Conservation (phyloP, 2,329 filamentous ascomycete species). For the Verticillium tricorpus region DNA sequence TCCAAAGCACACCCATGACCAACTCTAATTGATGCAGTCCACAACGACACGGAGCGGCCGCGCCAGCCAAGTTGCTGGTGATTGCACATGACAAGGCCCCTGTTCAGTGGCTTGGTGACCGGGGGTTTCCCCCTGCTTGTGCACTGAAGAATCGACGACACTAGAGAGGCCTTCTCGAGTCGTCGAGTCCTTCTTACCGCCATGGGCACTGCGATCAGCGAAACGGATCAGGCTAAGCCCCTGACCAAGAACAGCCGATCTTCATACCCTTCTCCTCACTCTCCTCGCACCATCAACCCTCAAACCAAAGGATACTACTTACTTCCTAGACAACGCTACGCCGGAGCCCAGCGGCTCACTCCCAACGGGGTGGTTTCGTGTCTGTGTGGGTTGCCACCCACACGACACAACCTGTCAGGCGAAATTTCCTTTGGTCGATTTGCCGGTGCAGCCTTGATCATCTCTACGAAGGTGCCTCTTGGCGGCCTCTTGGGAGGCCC, state of each 20-base stretch:
- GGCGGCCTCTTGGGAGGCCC: background rate
- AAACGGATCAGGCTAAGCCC: background rate
- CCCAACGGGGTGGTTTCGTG: background rate
- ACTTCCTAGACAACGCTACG: background rate
- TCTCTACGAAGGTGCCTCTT: background rate
- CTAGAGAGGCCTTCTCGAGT: background rate
- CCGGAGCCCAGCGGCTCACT: background rate
- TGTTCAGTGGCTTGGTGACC: background rate
- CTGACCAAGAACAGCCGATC: background rate
- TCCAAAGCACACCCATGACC: background rate
- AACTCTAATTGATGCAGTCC: background rate
- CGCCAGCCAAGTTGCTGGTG: background rate
- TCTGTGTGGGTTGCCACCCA: background rate
- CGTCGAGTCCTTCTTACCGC: background rate
- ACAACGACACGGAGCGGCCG: background rate
- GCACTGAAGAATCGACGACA: background rate
- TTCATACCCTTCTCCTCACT: background rate
- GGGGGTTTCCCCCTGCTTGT: background rate
- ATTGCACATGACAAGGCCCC: background rate
- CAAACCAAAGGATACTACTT: background rate
- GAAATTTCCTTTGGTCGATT: background rate
- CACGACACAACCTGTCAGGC: background rate
- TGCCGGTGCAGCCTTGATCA: background rate
- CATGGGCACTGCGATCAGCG: background rate
- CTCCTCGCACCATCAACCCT: background rate